Conservation (phyloP, 495 filamentous ascomycete species). For the Pyrenula massariospora region DNA sequence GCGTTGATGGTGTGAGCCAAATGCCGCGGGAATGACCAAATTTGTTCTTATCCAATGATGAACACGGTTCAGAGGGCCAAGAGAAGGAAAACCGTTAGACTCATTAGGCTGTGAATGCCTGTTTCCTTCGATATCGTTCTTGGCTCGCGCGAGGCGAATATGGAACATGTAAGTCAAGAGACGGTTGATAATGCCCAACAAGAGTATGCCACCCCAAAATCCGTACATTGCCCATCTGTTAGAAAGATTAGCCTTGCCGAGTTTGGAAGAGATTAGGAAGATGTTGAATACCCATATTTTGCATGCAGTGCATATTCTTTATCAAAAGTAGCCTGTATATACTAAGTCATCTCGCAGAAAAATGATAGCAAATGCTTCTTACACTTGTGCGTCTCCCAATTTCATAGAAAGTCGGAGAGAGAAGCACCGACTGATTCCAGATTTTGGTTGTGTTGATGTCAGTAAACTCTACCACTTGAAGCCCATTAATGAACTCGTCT, state of each 20-base stretch:
- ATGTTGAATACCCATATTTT: conserved; percentile 2
- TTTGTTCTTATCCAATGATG: conserved; percentile 20
- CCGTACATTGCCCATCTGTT: neutral
- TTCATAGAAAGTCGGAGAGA: neutral
- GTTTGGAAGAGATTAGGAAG: neutral
- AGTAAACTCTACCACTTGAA: neutral
- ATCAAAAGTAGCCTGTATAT: neutral
- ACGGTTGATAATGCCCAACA: conserved; percentile 15
- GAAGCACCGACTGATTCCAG: neutral
- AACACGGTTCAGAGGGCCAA: conserved; percentile 1
- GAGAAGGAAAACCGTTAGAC: neutral
- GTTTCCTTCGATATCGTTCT: neutral
- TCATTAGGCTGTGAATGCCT: neutral
- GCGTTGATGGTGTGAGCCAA: conserved; percentile 8
- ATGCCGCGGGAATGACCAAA: conserved; percentile 21
- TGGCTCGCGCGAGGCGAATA: neutral
- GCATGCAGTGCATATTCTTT: conserved; percentile 6
- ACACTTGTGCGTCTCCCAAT: neutral
- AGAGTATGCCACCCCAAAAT: conserved; percentile 21
- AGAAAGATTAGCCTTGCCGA: neutral
- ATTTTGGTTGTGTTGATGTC: neutral
- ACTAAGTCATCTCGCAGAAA: neutral
- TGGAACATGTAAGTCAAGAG: conserved; percentile 1
- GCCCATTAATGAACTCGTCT: neutral
- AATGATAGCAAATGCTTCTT: neutral